Evolutionary conservation across 2,329 filamentous ascomycete genomes (phyloP).

Genomic region (Cercospora sesami): DNA sequence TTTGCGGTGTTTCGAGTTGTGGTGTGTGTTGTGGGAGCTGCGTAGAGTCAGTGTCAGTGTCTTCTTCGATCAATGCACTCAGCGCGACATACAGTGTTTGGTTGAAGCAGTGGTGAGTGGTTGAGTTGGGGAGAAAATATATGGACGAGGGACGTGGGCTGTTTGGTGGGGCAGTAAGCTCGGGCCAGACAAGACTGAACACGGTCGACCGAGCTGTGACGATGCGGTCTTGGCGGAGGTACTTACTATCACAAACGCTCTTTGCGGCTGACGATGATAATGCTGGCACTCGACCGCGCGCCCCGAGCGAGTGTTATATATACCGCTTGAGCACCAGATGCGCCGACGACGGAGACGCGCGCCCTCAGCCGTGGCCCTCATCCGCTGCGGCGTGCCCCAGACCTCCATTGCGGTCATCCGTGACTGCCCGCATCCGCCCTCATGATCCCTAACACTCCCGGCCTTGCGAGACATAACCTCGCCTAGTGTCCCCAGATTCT

Average conservation of each 20-base stretch:
- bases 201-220: background rate
- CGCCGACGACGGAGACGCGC: constrained; percentile 12
- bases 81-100: background rate
- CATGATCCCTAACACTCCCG: constrained; percentile 10
- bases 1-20: constrained; percentile 25
- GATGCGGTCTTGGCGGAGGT: background rate
- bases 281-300: background rate
- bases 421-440: constrained; percentile 2
- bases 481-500: constrained; percentile 1
- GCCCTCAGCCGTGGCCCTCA: background rate
- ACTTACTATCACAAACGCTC: background rate
- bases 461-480: constrained; percentile 10
- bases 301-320: background rate
- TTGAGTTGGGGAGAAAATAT: background rate
- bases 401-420: background rate
- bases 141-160: constrained; percentile 7
- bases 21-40: constrained; percentile 5
- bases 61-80: background rate
- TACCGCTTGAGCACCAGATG: background rate
- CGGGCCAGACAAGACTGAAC: background rate
- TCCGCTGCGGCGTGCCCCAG: constrained; percentile 6
- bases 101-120: background rate
- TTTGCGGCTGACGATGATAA: background rate
- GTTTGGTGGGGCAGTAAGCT: constrained; percentile 10
- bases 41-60: background rate